Percentiles rank a stretch among this genome's conserved stretches.
phyloP scores from a whole-genome alignment of 2,329 filamentous ascomycete genomes.

The Talaromyces sp. region DNA sequence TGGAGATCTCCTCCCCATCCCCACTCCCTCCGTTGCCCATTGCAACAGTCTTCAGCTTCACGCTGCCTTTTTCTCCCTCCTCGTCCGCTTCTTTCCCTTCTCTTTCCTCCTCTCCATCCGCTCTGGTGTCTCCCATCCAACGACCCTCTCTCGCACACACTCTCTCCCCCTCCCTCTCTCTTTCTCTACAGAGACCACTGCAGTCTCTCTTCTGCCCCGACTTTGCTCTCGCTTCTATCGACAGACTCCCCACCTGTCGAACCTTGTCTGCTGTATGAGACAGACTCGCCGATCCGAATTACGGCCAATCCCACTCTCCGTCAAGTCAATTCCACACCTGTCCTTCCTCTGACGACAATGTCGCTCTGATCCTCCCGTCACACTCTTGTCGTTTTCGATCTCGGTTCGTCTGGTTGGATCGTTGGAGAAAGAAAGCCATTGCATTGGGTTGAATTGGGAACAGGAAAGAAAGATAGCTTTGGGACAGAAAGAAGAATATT shows the following conservation, averaged over 20 bases:
- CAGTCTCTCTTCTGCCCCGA: background rate
- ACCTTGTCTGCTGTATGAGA: background rate
- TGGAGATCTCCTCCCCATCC: background rate
- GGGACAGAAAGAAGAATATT: conserved; percentile 1
- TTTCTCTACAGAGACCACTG: background rate
- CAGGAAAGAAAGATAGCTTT: background rate
- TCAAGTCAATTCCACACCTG: background rate
- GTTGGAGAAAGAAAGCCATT: background rate
- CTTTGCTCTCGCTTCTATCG: conserved; percentile 1
- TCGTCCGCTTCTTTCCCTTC: background rate
- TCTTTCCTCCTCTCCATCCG: conserved; percentile 19
- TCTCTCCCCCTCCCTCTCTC: conserved; percentile 17
- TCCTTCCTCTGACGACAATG: conserved; percentile 5
- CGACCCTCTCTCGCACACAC: conserved; percentile 20
- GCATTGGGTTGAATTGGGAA: background rate
- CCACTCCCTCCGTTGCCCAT: background rate
- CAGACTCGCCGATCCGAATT: background rate
- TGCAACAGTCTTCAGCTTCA: conserved; percentile 2
- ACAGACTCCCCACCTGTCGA: conserved; percentile 13
- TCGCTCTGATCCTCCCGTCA: conserved; percentile 3
- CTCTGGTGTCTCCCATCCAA: conserved; percentile 13
- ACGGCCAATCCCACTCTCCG: background rate
- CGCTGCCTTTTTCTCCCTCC: background rate
- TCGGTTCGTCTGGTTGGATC: conserved; percentile 1
- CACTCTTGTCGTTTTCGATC: background rate